Base-by-base conservation (phyloP, 106 monocot species). In the Dendrobium huoshanense region DNA sequence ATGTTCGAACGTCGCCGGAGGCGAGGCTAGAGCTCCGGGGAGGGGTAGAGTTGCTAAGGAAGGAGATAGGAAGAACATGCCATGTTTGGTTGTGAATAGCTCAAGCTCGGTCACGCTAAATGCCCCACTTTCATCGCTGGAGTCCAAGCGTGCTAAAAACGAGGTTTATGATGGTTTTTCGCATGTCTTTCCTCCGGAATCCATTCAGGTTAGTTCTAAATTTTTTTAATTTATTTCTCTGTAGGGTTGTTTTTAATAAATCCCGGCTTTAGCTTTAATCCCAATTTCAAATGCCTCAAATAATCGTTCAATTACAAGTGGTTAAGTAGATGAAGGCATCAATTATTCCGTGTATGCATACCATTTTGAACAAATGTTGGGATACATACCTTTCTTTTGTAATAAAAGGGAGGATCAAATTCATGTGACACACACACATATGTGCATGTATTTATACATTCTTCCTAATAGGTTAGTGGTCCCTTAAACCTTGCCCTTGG, bases 101-200 rank as follows among this genome's bases (percentile, higher is more conserved):
- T 58, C 89, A 33, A 82, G 51, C 72, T 93, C 95, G 0, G 89
- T 93, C 54, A 91, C 89, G 19, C 85, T 96, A 7, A 81, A 83
- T 31, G 84, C 90, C 29, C 95, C 92, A 13, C 73, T 67, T 11
- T 82, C 92, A 3, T 51, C 77, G 42, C 33, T 80, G 9, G 95
- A 91, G 37, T 42, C 83, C 4, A 91, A 89, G 81, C 82, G 95
- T 16, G 61, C 72, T 27, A 91, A 88, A 70, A 91, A 80, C 70
- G 95, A 96, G 89, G 86, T 90, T 45, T 96, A 88, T 64, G 91
- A 96, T 59, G 95, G 95, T 31, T 96, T 96, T 79, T 85, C 89
- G 6, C 75, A 73, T 59, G 91, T 96, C 55, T 96, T 96, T 55
- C 78, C 93, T 5, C 84, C 80, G 0, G 95, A 93, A 18, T 93